phyloP scores from a whole-genome alignment of 148 eudicot species.

The Persicaria maculosa region DNA sequence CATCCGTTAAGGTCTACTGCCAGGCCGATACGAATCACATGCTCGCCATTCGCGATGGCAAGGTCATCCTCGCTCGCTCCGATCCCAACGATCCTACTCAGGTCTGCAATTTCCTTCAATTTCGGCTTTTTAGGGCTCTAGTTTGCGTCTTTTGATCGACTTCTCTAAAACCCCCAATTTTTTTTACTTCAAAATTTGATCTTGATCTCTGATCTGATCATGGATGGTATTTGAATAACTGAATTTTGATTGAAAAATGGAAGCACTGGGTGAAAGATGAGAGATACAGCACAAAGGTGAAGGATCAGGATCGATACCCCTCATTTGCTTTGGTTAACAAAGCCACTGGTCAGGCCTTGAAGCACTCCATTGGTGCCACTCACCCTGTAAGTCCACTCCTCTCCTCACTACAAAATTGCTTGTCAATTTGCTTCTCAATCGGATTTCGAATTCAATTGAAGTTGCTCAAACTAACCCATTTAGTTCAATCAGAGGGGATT shows the following conservation, averaged over 20 bases:
- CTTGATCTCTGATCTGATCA: not conserved
- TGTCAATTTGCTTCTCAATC: not conserved
- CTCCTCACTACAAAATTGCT: not conserved
- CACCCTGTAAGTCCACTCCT: slow-evolving; percentile 52
- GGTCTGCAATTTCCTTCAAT: slow-evolving; percentile 19
- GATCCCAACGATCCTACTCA: slow-evolving; percentile 60
- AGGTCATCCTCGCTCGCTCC: slow-evolving; percentile 54
- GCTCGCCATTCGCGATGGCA: slow-evolving; percentile 58
- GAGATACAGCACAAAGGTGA: slow-evolving; percentile 60
- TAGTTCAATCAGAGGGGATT: not conserved
- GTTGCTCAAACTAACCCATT: not conserved
- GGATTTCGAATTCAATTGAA: not conserved
- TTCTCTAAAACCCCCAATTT: not conserved
- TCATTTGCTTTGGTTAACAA: slow-evolving; percentile 71
- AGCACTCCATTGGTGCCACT: slow-evolving; percentile 62
- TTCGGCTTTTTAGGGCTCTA: not conserved
- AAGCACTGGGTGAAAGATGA: slow-evolving; percentile 91
- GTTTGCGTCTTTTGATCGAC: not conserved
- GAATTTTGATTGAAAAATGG: slow-evolving; percentile 7
- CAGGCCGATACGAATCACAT: slow-evolving; percentile 51
- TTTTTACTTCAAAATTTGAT: not conserved
- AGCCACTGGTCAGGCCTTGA: slow-evolving; percentile 72
- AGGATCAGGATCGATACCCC: slow-evolving; percentile 74
- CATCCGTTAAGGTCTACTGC: slow-evolving; percentile 41
- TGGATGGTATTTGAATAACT: not conserved